Evolutionary conservation across 768 basidiomycete species (phyloP), one percentile per base, ranked within the genome.

Genomic region (Candolleomyces efflorescens): DNA sequence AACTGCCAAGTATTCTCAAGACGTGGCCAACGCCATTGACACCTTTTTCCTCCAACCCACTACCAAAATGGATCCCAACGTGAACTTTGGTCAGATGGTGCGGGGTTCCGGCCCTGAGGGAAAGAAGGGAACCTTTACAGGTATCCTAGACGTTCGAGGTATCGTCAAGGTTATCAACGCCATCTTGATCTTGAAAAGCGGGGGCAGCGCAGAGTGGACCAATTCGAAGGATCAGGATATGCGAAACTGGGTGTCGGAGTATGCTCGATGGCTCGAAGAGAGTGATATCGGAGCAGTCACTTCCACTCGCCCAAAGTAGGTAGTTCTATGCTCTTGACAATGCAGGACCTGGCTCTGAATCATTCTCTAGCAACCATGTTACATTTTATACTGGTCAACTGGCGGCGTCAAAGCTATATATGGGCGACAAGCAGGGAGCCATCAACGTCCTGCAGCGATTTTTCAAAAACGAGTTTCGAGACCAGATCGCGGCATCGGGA

Each of bases 31-130:
- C n/a, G 68, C 70, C 57, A 70, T 82, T 54, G 69, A 81, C 45
- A 57, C 72, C 6, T 83, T 79, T 68, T 84, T 84, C 70, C 62
- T 83, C 38, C 55, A 72, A 20, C 43, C 72, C 2, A 56, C 64
- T 5, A 82, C 81, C 3, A 69, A 63, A 12, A 80, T 84, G 78
- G 75, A 78, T 62, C 82, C 82, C 12, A 80, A 82, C 66, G 70
- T 84, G 64, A 74, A 83, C 57, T 85, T 71, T 61, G 81, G 81
- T 0, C 83, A 84, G 65, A 67, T 81, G 10, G 72, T 82, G 22
- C 78, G 83, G 6, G 82, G 83, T 1, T 78, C 79, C 18, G 81
- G 80, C 1, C 63, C 68, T 27, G 64, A 64, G 9, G 75, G 75
- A 36, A 69, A 73, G 59, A 55, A 64, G 5, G 84, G 84, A 15